phyloP scores from a whole-genome alignment of 805 yeast species.

The Ogataea pignaliae region DNA sequence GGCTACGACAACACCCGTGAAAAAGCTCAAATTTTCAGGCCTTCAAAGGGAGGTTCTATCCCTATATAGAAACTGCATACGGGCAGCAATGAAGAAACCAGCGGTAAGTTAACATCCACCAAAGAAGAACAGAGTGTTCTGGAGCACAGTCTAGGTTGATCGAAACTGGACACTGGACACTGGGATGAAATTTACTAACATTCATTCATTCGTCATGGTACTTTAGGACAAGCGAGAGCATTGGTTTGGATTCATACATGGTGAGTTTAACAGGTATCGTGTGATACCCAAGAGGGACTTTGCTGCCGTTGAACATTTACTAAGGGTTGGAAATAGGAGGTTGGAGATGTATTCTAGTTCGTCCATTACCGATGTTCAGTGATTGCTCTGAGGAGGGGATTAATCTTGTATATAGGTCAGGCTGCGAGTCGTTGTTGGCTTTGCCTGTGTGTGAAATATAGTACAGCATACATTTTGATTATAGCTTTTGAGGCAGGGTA shows the following conservation, averaged over 20 bases:
- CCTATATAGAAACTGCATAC: constrained; percentile 43
- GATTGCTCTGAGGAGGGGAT: background rate
- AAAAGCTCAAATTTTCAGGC: constrained; percentile 34
- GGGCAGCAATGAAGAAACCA: constrained; percentile 45
- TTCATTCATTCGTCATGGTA: too few species aligned
- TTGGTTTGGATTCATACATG: constrained; percentile 31
- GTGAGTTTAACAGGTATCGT: constrained; percentile 60
- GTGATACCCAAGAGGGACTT: constrained; percentile 71
- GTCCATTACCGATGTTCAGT: constrained; percentile 63
- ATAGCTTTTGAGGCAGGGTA: too few species aligned
- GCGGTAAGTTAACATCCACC: constrained; percentile 26
- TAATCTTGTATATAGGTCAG: too few species aligned
- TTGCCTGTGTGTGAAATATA: too few species aligned
- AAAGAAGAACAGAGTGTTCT: too few species aligned
- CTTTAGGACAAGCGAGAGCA: constrained; percentile 26
- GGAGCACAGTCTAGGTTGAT: too few species aligned
- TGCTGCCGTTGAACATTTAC: constrained; percentile 76
- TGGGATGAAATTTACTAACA: too few species aligned
- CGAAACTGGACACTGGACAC: too few species aligned
- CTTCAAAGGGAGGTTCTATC: constrained; percentile 49
- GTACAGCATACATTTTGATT: too few species aligned
- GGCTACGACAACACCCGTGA: constrained; percentile 10
- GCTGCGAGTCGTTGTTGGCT: too few species aligned
- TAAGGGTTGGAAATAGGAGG: constrained; percentile 70
- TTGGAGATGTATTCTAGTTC: constrained; percentile 69